Evolutionary conservation across 331 rosid species (phyloP), one percentile per base, ranked within the genome.

Genomic region (Pyrus hybrid): DNA sequence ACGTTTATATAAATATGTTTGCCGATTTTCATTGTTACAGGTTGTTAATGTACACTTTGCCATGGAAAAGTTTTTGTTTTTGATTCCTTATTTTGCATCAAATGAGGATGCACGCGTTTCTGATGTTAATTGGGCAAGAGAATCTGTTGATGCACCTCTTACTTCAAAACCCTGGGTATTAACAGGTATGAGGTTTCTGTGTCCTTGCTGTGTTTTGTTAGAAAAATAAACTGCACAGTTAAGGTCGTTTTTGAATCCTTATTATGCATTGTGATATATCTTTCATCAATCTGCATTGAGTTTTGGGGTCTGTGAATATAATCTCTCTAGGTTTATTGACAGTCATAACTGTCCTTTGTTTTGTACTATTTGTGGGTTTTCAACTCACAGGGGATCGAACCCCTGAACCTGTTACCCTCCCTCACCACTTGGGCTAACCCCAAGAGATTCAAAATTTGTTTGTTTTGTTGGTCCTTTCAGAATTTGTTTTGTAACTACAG

Each of bases 61-160:
- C 2, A 64, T 74, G 53, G 77, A 83, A 45, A 94, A 92, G 75
- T 89, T 94, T 72, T 80, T 84, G 81, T 85, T 88, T 2, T 77
- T 94, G 78, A 87, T 94, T 85, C 91, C 97, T 67, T 76, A 49
- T 78, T 80, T 93, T 68, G 76, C 63, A 75, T 89, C 85, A 22
- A 70, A 75, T 67, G 91, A 82, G 76, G 88, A 88, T 43, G 73
- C 67, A 37, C 83, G 81, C 81, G 73, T 80, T 30, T 68, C 29
- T 9, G 88, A 80, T 65, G 69, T 81, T 56, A 88, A 80, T 68
- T 84, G 85, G 91, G 82, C 75, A 64, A 61, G 78, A 76, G 87
- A 84, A 58, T 76, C 81, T 72, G 79, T 28, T 67, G 91, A 90
- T 84, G 78, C 88, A 57, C 90, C 92, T 67, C 37, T 37, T 75